Conservation (phyloP, 495 filamentous ascomycete genomes). For the Penicillium mononematosum region DNA sequence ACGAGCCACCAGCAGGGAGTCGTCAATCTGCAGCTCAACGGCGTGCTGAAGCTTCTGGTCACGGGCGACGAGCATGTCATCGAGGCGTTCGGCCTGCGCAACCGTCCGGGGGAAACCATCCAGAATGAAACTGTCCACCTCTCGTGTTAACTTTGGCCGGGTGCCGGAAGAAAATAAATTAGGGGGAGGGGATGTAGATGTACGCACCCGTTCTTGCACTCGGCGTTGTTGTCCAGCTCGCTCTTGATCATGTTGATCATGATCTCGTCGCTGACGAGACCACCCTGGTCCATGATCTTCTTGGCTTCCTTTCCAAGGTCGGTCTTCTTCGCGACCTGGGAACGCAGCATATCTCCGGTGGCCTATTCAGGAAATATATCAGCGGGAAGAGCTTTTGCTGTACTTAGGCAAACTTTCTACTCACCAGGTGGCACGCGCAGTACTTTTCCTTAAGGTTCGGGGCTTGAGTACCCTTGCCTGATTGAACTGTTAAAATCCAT, state of each 20-base stretch:
- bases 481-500: conserved; percentile 28
- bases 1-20: conserved; percentile 85
- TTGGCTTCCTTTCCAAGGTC: conserved; percentile 92
- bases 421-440: conserved; percentile 92
- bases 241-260: conserved; percentile 99
- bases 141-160: conserved; percentile 17
- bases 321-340: conserved; percentile 98
- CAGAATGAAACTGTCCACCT: conserved; percentile 79
- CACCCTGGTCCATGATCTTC: conserved; percentile 99
- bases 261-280: conserved; percentile 97
- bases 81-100: conserved; percentile 89
- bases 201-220: conserved; percentile 87
- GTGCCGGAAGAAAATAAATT: conserved; percentile 1
- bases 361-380: conserved; percentile 55
- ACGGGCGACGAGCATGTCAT: conserved; percentile 77
- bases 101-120: conserved; percentile 98
- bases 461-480: conserved; percentile 98
- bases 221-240: conserved; percentile 87
- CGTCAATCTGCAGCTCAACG: conserved; percentile 95
- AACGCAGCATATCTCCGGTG: conserved; percentile 98
- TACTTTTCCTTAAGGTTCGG: conserved; percentile 97
- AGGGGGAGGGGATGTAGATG: neutral
- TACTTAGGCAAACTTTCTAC: conserved; percentile 27
- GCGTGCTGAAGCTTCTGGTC: conserved; percentile 85
- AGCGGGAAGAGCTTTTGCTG: conserved; percentile 7